These are phyloP conservation scores for Leishmania lainsoni DNA, from an alignment of 208 protist species.

Conservation along the genomic window DNA sequence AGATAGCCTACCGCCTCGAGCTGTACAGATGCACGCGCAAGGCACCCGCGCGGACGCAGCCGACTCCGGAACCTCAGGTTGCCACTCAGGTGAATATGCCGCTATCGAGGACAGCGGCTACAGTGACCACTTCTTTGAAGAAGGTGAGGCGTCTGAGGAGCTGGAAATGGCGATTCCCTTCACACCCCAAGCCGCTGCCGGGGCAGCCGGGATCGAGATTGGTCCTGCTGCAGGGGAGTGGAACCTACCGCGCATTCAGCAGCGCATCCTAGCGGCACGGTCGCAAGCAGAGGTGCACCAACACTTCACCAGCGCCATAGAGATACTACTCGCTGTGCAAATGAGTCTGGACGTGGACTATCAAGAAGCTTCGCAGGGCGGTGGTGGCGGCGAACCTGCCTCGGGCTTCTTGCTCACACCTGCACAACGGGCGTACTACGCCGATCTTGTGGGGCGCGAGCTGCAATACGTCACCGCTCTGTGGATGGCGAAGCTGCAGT, in stretches of 20 bases:
- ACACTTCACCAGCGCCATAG: slow-evolving; percentile 35
- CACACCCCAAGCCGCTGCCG: slow-evolving; percentile 28
- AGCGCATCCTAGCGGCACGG: slow-evolving; percentile 29
- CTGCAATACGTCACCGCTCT: slow-evolving; percentile 32
- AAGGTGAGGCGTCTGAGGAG: neutral
- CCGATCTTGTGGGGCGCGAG: slow-evolving; percentile 26
- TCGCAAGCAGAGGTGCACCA: slow-evolving; percentile 28
- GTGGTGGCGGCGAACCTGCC: neutral
- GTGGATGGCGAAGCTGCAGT: slow-evolving; percentile 33
- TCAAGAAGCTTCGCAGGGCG: slow-evolving; percentile 4
- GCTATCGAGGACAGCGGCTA: neutral
- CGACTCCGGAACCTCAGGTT: neutral
- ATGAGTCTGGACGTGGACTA: slow-evolving; percentile 39
- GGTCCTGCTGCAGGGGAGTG: slow-evolving; percentile 32
- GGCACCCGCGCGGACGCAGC: neutral
- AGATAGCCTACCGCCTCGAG: neutral
- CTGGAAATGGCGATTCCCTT: neutral
- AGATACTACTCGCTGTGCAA: slow-evolving; percentile 34
- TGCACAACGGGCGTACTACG: slow-evolving; percentile 29
- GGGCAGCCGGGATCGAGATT: slow-evolving; percentile 25
- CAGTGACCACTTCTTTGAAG: too few species aligned
- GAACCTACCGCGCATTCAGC: slow-evolving; percentile 37
- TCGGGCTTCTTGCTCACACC: slow-evolving; percentile 13
- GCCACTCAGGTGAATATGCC: neutral
- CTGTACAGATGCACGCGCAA: neutral